Conservation (phyloP, 768 basidiomycete species). For the Sutorius australiensis region DNA sequence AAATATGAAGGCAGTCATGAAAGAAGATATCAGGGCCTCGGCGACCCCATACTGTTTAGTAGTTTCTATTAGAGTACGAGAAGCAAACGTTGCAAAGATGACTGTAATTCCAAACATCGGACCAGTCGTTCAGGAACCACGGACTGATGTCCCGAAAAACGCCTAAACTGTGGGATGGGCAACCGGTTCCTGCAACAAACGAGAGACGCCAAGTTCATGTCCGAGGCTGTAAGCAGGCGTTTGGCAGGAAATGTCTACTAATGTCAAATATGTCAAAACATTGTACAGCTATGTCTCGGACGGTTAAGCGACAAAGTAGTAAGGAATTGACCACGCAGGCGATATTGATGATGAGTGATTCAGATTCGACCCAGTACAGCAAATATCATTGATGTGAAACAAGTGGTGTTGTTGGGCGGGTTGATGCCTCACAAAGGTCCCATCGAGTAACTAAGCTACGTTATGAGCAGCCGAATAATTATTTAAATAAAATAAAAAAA, state of each 20-base stretch:
- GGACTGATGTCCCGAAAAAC: slow-evolving; percentile 72
- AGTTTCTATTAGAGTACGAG: slow-evolving; percentile 68
- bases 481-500: neutral
- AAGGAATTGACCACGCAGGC: neutral
- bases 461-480: neutral
- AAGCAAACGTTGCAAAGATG: slow-evolving; percentile 72
- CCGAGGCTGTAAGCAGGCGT: neutral
- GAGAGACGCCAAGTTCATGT: neutral
- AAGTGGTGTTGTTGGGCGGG: neutral
- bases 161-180: slow-evolving; percentile 37
- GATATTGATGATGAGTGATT: neutral
- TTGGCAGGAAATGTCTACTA: slow-evolving; percentile 4
- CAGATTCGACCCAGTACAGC: neutral
- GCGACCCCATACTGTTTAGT: slow-evolving; percentile 86
- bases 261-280: neutral
- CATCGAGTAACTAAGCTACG: no score
- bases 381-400: neutral
- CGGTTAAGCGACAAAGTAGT: neutral
- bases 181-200: neutral
- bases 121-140: slow-evolving; percentile 86
- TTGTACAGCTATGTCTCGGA: neutral
- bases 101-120: slow-evolving; percentile 91
- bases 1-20: slow-evolving; percentile 87
- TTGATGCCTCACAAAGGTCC: no score
- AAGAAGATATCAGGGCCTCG: slow-evolving; percentile 78